Conservation (phyloP, 768 basidiomycete genomes). For the Hortiboletus flavorubellus region DNA sequence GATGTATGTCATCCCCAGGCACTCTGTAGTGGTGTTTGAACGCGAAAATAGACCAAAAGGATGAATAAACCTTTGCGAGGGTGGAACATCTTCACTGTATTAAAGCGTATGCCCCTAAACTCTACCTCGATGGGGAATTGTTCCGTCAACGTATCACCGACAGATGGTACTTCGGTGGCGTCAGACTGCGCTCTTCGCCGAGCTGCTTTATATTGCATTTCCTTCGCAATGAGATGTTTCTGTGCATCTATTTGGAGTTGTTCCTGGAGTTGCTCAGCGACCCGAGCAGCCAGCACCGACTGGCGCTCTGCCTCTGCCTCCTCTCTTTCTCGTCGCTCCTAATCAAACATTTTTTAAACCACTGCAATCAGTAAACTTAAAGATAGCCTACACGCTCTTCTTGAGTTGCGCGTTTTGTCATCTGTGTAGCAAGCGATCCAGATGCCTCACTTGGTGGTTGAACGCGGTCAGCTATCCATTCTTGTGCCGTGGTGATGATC, state of each 20-base stretch:
- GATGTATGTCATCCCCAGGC: conserved; percentile 62
- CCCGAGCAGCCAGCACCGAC: conserved; percentile 46
- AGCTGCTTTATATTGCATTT: conserved; percentile 48
- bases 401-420: conserved; percentile 70
- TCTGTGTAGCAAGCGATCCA: conserved; percentile 74
- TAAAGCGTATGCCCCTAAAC: conserved; percentile 58
- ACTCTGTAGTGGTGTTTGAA: conserved; percentile 38
- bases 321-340: conserved; percentile 55
- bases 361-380: not conserved
- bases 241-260: conserved; percentile 66
- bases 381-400: conserved; percentile 54
- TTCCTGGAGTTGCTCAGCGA: conserved; percentile 59
- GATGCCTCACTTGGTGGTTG: conserved; percentile 53
- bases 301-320: conserved; percentile 53
- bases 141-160: conserved; percentile 54
- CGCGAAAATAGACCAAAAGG: not conserved
- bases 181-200: conserved; percentile 68
- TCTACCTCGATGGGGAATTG: conserved; percentile 56
- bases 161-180: conserved; percentile 58
- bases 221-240: conserved; percentile 43
- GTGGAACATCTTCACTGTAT: conserved; percentile 67
- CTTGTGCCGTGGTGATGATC: conserved; percentile 67
- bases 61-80: conserved; percentile 55
- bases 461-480: conserved; percentile 63
- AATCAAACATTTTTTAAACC: not conserved